Percentiles rank a stretch among this genome's conserved stretches.
These are phyloP conservation scores for Austroboletus novae-zelandiae DNA, from an alignment of 1,284 basidiomycete genomes.

Conservation along the genomic window DNA sequence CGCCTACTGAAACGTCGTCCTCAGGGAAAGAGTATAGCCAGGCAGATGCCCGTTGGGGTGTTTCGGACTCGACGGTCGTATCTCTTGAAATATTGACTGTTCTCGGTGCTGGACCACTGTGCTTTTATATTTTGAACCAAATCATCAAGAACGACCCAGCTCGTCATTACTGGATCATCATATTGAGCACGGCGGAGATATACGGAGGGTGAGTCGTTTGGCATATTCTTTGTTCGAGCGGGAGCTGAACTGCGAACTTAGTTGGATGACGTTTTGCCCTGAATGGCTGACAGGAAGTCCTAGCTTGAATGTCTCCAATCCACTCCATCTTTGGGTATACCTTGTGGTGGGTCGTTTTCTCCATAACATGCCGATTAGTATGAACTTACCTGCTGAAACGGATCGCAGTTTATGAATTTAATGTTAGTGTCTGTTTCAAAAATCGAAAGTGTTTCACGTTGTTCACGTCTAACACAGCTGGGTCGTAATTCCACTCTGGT, in stretches of 20 bases:
- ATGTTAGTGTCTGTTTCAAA: conserved; percentile 48
- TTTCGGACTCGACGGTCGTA: conserved; percentile 74
- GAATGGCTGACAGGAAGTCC: conserved; percentile 80
- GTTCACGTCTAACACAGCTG: conserved; percentile 48
- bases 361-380: neutral
- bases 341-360: conserved; percentile 39
- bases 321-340: conserved; percentile 56
- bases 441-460: conserved; percentile 7
- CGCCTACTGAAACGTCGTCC: neutral
- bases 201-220: conserved; percentile 62
- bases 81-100: conserved; percentile 82
- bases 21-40: conserved; percentile 66
- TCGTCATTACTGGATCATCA: conserved; percentile 78
- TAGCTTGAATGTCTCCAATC: conserved; percentile 67
- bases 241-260: conserved; percentile 22
- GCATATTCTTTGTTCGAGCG: neutral
- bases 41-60: conserved; percentile 79
- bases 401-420: conserved; percentile 68
- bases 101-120: conserved; percentile 69
- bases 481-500: conserved; percentile 70
- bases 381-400: conserved; percentile 2
- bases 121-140: conserved; percentile 65
- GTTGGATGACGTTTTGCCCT: conserved; percentile 84
- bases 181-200: conserved; percentile 70
- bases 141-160: conserved; percentile 62